Base-by-base conservation (phyloP, 495 filamentous ascomycete species). In the Podospora pseudopauciseta region DNA sequence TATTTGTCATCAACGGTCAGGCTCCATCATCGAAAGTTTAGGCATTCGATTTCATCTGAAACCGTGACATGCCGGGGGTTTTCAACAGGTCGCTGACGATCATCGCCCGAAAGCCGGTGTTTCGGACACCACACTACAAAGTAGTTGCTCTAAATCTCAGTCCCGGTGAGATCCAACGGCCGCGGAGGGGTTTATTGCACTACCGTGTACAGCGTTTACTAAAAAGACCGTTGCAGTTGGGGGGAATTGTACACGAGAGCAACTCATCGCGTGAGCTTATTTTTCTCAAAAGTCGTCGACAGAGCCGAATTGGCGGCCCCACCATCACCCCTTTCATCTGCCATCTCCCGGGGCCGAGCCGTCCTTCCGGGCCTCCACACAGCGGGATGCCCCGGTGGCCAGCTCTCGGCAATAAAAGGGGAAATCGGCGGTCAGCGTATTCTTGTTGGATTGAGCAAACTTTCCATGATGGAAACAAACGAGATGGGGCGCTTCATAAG, bases 271-370 rank as follows among this genome's bases (percentile, higher is more conserved):
- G 39, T 49, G 39, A 64, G 62, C 62, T 64, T 67, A 61, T 61
- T 49, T 67, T 67, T 19, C 30, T 26, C 9, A 54, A 5, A 18
- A 23, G 62, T 16, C 15, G 1, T 64, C 26, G 1, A n/a, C 9
- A 26, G 34, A 23, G 39, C 62, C 34, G 49, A 56, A 66, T 60
- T 60, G 65, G 65, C 18, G 39, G 32, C 39, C 30, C 65, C 65
- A 67, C 56, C 34, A 3, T 49, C 32, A 20, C 32, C 26, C 39
- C 39, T 19, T 30, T 30, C 44, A 49, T 20, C 56, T 44, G 39
- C 39, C 39, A 49, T 49, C 39, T 49, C 56, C 57, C 64, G 64
- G 68, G 60, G 54, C 68, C 68, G 68, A 70, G 64, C 68, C 68
- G 64, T 59, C 54, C 49, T 55, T 30, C 64, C 63, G 57, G 26